These are phyloP conservation scores for Venturia effusa DNA, from an alignment of 2,329 filamentous ascomycete genomes.

Conservation along the genomic window DNA sequence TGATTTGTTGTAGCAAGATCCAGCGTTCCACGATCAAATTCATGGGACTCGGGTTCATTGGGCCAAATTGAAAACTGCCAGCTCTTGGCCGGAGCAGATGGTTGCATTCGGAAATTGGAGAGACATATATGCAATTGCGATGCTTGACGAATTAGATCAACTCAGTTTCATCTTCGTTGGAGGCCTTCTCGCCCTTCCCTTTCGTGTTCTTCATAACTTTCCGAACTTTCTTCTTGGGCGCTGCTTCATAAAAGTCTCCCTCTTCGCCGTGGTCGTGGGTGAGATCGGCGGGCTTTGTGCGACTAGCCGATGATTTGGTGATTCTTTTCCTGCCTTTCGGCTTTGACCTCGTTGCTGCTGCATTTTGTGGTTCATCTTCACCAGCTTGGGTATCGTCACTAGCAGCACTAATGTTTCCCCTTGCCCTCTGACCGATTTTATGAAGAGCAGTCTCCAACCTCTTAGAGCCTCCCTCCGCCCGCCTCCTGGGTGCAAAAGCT, in stretches of 20 bases:
- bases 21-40: not conserved
- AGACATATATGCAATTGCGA: not conserved
- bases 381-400: not conserved
- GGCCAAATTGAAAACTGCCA: not conserved
- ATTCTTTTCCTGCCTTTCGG: not conserved
- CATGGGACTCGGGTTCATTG: not conserved
- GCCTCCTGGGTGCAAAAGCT: constrained; percentile 60
- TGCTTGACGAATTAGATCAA: not conserved
- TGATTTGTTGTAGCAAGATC: not conserved
- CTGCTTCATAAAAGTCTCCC: not conserved
- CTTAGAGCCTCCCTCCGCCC: constrained; percentile 52
- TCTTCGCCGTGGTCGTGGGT: not conserved
- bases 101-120: not conserved
- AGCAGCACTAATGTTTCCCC: not conserved
- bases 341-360: not conserved
- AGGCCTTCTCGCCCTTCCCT: not conserved
- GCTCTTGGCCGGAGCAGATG: not conserved
- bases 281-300: not conserved
- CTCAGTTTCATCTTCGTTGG: not conserved
- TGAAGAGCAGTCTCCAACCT: constrained; percentile 67
- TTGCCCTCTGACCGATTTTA: constrained; percentile 36
- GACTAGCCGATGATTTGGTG: not conserved
- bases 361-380: not conserved
- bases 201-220: not conserved
- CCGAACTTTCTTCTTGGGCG: constrained; percentile 1